Base-by-base conservation (phyloP, 768 basidiomycete species). In the Macrocybe gigantea region DNA sequence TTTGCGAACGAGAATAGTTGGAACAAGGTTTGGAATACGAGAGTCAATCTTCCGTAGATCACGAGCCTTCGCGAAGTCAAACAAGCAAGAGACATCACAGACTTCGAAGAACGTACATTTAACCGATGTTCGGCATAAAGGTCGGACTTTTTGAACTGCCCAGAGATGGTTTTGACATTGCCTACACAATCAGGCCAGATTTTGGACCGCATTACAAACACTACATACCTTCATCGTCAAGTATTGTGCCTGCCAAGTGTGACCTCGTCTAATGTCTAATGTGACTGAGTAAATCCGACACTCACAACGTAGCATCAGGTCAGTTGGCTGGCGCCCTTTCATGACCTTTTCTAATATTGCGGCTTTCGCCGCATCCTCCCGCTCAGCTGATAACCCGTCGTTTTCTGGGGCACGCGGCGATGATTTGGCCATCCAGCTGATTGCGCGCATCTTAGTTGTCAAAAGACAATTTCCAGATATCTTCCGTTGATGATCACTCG, bases 41-140 rank as follows among this genome's bases (percentile, higher is more conserved):
- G 91, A 93, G 69, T 98, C 95, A 55, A 98, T 89, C 73, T 97
- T 96, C 47, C 95, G 85, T 15, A 98, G 74, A 72, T 98, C 95
- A 75, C 95, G 87, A 56, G 93, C 87, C 89, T 93, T 56, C 42
- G 42, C 51, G 48, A 50, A 52, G 33, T 60, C 44, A 55, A 50
- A 52, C 49, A 42, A 15, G 32, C 4, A 22, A 22, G 22, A 22
- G 22, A 22, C 22, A 22, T 22, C 55, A 38, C 44, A 37, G 51
- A 45, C 9, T 15, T 33, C 48, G 46, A 56, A 52, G 49, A 51
- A 67, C 87, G 70, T 73, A 96, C 94, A 72, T 95, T 92, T 53
- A 97, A 69, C 56, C 83, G 80, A 65, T 95, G 91, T 61, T 93
- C 88, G 34, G 76, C 67, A 66, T 91, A 91, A 44, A 98, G 75